Evolutionary conservation across 495 filamentous ascomycete species (phyloP).

Genomic region (Penicillium atrosanguineum): DNA sequence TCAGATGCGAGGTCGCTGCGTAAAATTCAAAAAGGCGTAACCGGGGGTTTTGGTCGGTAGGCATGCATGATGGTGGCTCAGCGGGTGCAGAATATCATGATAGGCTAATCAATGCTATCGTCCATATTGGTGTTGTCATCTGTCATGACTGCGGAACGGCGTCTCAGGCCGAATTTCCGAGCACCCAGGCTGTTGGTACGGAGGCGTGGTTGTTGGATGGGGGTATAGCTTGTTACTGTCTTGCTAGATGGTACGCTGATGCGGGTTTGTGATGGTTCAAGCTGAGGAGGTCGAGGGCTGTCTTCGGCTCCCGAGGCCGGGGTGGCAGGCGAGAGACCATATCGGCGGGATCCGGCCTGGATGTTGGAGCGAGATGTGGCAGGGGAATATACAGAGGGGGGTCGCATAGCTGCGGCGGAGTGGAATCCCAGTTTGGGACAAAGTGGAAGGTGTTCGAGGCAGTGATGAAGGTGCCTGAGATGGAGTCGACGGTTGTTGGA

Average conservation of each 20-base stretch:
- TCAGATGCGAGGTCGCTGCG: conserved; percentile 32
- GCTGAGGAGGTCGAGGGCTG: conserved; percentile 17
- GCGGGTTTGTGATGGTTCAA: conserved; percentile 32
- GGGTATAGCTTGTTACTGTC: conserved; percentile 41
- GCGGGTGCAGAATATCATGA: background rate
- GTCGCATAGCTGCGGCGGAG: conserved; percentile 44
- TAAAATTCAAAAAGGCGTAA: conserved; percentile 28
- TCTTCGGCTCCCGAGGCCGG: conserved; percentile 24
- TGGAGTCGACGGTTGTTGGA: conserved; percentile 14
- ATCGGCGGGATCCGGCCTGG: conserved; percentile 49
- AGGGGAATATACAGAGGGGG: conserved; percentile 38
- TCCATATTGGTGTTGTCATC: conserved; percentile 32
- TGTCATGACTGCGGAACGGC: conserved; percentile 30
- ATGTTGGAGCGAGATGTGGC: conserved; percentile 42
- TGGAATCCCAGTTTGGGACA: conserved; percentile 40
- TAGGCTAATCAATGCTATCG: conserved; percentile 36
- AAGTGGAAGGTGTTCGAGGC: conserved; percentile 39
- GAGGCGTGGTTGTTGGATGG: conserved; percentile 38
- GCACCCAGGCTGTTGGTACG: conserved; percentile 42
- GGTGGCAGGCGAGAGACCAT: conserved; percentile 33
- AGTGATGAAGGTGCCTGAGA: conserved; percentile 27
- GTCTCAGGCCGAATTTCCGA: conserved; percentile 38
- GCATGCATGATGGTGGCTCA: conserved; percentile 11
- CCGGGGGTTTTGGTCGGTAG: conserved; percentile 1
- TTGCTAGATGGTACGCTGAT: conserved; percentile 40